These are phyloP conservation scores for Blastomyces silverae DNA, from an alignment of 2,329 filamentous ascomycete genomes.

Conservation along the genomic window DNA sequence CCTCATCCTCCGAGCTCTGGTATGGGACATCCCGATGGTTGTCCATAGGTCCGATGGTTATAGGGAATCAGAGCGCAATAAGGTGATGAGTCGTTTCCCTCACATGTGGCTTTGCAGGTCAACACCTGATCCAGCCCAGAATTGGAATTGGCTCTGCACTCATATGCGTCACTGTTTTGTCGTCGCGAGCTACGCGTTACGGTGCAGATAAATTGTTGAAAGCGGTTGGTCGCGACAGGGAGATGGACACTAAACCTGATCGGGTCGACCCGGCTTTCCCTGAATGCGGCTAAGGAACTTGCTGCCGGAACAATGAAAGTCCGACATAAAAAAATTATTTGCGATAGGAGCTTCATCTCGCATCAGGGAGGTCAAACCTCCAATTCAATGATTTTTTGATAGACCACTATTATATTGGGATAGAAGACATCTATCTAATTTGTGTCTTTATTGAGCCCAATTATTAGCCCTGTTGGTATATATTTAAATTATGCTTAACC, in stretches of 20 bases:
- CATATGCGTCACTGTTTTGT: not conserved
- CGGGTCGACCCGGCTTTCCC: not conserved
- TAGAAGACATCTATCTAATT: not conserved
- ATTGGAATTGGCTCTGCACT: not conserved
- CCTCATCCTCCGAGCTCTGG: slow-evolving; percentile 10
- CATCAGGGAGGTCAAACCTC: not conserved
- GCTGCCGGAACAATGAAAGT: not conserved
- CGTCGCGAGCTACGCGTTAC: not conserved
- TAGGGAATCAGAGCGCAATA: not conserved
- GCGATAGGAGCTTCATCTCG: too few relatives aligned
- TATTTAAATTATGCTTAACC: slow-evolving; percentile 9
- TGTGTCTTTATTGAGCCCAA: not conserved
- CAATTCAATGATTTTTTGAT: not conserved
- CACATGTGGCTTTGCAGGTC: not conserved
- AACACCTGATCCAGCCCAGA: not conserved
- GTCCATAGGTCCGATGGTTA: not conserved
- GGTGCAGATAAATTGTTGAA: too few relatives aligned
- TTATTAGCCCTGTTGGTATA: not conserved
- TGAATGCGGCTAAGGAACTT: too few relatives aligned
- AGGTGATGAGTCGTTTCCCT: not conserved
- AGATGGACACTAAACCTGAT: slow-evolving; percentile 1
- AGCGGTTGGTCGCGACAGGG: not conserved
- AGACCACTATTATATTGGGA: not conserved
- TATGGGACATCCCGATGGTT: not conserved
- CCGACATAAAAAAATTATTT: not conserved